Conservation (phyloP, 2,329 filamentous ascomycete species). For the Fusarium falciforme region DNA sequence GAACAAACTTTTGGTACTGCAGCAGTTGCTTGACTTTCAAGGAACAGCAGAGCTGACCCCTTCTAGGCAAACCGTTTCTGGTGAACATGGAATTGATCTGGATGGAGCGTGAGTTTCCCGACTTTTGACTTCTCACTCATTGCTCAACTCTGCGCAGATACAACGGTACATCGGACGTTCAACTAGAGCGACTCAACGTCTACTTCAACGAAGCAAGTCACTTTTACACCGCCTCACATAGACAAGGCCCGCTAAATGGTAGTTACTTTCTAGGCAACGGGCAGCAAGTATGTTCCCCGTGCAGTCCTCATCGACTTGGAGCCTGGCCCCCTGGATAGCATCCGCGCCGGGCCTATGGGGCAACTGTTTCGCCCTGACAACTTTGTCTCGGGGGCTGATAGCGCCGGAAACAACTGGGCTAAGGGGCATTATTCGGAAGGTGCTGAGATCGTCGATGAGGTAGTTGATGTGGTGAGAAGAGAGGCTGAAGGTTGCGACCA, state of each 20-base stretch:
- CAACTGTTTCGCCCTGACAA: constrained; percentile 99
- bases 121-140: neutral
- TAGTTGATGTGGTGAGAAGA: constrained; percentile 97
- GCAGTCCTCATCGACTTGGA: constrained; percentile 99
- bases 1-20: constrained; percentile 90
- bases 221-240: neutral
- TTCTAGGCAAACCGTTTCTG: constrained; percentile 77
- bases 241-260: constrained; percentile 7
- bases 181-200: constrained; percentile 99
- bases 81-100: constrained; percentile 96
- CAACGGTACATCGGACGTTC: constrained; percentile 96
- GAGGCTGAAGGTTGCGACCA: constrained; percentile 99
- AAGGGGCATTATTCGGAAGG: constrained; percentile 99
- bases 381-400: constrained; percentile 99
- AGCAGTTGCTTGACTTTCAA: neutral
- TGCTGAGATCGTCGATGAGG: constrained; percentile 97
- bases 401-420: constrained; percentile 99
- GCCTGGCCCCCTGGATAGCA: constrained; percentile 99
- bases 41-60: neutral
- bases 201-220: constrained; percentile 84
- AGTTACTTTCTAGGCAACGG: constrained; percentile 73
- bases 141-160: constrained; percentile 51
- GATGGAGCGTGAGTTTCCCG: constrained; percentile 77
- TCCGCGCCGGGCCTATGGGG: constrained; percentile 96
- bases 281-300: constrained; percentile 99